Evolutionary conservation across 83 land plant genomes (phyloP).

Genomic region (Picea abies): DNA sequence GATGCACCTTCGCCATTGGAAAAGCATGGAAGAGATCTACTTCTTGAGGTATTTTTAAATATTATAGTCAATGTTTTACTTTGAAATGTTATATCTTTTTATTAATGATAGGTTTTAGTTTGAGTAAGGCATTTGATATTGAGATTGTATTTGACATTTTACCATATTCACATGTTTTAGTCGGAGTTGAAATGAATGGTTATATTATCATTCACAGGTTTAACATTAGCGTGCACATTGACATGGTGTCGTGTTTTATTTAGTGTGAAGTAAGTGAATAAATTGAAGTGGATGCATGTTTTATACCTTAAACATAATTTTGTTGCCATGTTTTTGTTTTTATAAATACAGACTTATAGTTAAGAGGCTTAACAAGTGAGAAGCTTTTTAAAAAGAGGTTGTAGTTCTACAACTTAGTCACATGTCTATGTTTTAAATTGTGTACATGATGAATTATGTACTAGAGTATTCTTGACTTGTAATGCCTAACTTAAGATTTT

Average conservation of each 20-base stretch:
- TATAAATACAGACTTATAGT: background rate
- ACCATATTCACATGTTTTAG: background rate
- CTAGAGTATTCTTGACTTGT: no score
- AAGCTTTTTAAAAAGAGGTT: background rate
- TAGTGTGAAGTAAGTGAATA: background rate
- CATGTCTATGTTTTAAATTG: no score
- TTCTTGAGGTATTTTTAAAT: slow-evolving; percentile 3
- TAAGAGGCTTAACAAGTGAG: background rate
- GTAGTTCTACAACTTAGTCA: background rate
- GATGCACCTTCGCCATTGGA: background rate
- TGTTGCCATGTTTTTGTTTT: no score
- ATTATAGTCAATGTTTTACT: background rate
- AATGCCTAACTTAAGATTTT: no score
- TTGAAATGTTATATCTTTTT: background rate
- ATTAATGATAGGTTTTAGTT: background rate
- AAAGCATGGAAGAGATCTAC: slow-evolving; percentile 9
- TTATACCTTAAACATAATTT: no score
- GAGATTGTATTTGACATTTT: background rate
- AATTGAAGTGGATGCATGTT: background rate
- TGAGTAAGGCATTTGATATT: background rate
- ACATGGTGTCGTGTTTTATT: background rate
- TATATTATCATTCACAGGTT: background rate
- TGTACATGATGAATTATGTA: no score
- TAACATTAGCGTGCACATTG: background rate
- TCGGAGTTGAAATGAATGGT: background rate